Conservation (phyloP, 2,329 filamentous ascomycete species). For the Alternaria postmessia region DNA sequence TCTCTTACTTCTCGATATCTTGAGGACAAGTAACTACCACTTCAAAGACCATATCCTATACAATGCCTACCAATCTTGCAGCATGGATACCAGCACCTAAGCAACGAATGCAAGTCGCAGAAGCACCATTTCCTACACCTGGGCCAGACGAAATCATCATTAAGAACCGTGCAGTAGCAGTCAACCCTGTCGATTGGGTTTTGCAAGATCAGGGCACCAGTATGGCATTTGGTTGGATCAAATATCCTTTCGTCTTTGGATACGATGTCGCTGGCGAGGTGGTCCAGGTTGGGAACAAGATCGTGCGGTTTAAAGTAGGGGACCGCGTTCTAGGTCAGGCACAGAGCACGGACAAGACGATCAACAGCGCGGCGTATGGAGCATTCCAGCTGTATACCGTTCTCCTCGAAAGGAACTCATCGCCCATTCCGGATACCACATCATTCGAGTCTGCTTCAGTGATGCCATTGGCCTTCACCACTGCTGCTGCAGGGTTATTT, state of each 20-base stretch:
- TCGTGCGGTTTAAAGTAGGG: constrained; percentile 52
- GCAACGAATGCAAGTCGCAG: constrained; percentile 34
- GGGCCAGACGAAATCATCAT: constrained; percentile 51
- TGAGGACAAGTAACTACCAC: not conserved
- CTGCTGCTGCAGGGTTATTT: constrained; percentile 23
- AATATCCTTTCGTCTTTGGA: constrained; percentile 38
- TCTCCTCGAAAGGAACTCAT: constrained; percentile 56
- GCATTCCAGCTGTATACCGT: constrained; percentile 61
- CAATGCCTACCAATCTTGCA: constrained; percentile 2
- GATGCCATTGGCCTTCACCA: constrained; percentile 35
- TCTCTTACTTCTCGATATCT: not conserved
- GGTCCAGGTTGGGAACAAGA: constrained; percentile 51
- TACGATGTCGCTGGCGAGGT: constrained; percentile 55
- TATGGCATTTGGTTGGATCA: constrained; percentile 10
- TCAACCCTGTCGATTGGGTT: constrained; percentile 56
- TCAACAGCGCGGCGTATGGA: not conserved
- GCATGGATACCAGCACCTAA: constrained; percentile 27
- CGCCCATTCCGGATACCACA: constrained; percentile 58
- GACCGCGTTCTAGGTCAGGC: constrained; percentile 52
- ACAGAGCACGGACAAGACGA: constrained; percentile 12
- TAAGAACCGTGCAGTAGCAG: constrained; percentile 50
- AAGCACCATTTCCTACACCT: constrained; percentile 44
- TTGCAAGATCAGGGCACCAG: constrained; percentile 37
- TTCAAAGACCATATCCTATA: not conserved
- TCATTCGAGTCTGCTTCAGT: constrained; percentile 57